Percentiles rank a stretch among this genome's conserved stretches.
These are phyloP conservation scores for Pythium grandisporangium DNA, from an alignment of 352 stramenopile species.

Conservation along the genomic window DNA sequence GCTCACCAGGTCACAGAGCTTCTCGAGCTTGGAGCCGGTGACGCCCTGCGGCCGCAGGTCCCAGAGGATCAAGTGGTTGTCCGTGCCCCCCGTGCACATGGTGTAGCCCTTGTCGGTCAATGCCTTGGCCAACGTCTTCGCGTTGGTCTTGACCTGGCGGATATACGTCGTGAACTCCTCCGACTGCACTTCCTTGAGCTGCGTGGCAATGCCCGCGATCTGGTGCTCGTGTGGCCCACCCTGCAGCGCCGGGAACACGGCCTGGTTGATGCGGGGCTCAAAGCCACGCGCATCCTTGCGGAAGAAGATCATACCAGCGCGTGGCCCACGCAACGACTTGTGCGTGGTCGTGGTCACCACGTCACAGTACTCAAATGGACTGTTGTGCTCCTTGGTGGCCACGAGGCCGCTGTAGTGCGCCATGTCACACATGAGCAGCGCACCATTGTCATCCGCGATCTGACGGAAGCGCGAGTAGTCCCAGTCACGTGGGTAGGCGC, in stretches of 20 bases:
- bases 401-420: slow-evolving; percentile 98
- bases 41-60: slow-evolving; percentile 93
- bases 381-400: slow-evolving; percentile 90
- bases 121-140: slow-evolving; percentile 86
- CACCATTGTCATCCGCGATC: slow-evolving; percentile 97
- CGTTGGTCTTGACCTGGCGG: slow-evolving; percentile 93
- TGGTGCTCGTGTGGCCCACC: slow-evolving; percentile 97
- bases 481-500: slow-evolving; percentile 98
- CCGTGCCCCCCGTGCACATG: slow-evolving; percentile 96
- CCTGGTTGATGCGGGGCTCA: slow-evolving; percentile 95
- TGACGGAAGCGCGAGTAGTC: slow-evolving; percentile 96
- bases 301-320: slow-evolving; percentile 99
- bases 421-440: slow-evolving; percentile 99
- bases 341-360: slow-evolving; percentile 99
- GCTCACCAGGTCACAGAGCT: slow-evolving; percentile 94
- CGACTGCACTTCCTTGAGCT: slow-evolving; percentile 96
- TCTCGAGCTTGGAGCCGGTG: slow-evolving; percentile 98
- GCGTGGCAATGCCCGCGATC: slow-evolving; percentile 97
- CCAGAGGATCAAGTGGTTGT: slow-evolving; percentile 99
- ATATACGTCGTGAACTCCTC: slow-evolving; percentile 97
- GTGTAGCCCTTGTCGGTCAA: slow-evolving; percentile 92
- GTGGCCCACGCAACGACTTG: slow-evolving; percentile 96
- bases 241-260: slow-evolving; percentile 98
- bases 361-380: slow-evolving; percentile 97
- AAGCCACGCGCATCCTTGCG: slow-evolving; percentile 92